Conservation (phyloP, 768 basidiomycete genomes). For the Boletus rex-veris region DNA sequence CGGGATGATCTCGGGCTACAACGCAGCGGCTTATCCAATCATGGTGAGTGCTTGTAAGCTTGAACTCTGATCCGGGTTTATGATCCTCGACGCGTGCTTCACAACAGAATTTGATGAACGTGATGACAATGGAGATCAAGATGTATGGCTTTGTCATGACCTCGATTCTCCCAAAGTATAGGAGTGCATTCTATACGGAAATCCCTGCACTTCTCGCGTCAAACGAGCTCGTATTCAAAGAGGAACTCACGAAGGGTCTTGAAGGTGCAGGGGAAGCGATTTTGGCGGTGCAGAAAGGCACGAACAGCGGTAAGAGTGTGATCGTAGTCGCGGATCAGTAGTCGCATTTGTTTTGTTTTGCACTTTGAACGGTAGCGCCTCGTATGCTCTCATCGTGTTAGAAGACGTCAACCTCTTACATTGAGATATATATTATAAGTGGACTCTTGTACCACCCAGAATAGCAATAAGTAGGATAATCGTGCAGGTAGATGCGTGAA, state of each 20-base stretch:
- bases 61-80: neutral
- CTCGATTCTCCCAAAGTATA: neutral
- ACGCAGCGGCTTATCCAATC: neutral
- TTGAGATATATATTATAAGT: constrained; percentile 17
- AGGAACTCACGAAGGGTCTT: constrained; percentile 1
- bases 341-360: neutral
- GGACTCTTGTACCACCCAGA: constrained; percentile 8
- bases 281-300: constrained; percentile 4
- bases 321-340: neutral
- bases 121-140: constrained; percentile 1
- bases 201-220: constrained; percentile 1
- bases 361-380: neutral
- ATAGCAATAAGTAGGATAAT: constrained; percentile 23
- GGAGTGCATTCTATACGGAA: neutral
- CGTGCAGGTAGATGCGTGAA: constrained; percentile 10
- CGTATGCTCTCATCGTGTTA: neutral
- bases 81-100: neutral
- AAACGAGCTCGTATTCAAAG: neutral
- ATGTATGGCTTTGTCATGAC: neutral
- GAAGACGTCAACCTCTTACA: neutral
- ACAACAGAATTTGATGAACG: neutral
- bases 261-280: neutral
- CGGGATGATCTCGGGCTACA: constrained; percentile 1
- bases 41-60: neutral
- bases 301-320: neutral